Evolutionary conservation across 495 filamentous ascomycete species (phyloP).

Genomic region (Neurospora hispaniola): DNA sequence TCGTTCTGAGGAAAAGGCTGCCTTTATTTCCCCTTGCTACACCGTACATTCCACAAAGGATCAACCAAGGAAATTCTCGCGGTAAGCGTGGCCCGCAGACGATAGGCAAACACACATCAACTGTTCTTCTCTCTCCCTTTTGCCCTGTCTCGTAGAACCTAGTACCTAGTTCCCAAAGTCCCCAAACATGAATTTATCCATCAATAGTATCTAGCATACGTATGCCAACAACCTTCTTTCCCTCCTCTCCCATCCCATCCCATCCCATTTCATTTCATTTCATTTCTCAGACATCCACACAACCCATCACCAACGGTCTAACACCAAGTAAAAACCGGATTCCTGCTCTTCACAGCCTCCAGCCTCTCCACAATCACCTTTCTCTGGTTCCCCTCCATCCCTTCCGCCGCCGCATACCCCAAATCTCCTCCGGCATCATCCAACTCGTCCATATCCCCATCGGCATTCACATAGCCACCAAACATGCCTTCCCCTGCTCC

Average conservation of each 20-base stretch:
- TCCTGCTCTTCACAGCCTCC: conserved; percentile 88
- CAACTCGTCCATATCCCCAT: conserved; percentile 45
- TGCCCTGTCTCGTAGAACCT: not conserved
- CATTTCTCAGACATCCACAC: not conserved
- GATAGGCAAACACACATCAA: not conserved
- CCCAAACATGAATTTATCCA: not conserved
- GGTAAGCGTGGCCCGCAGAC: not conserved
- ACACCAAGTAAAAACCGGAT: conserved; percentile 98
- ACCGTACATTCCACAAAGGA: not conserved
- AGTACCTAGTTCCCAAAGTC: not conserved
- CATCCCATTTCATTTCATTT: not conserved
- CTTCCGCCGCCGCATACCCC: conserved; percentile 85
- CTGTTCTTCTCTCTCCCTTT: not conserved
- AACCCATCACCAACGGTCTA: conserved; percentile 21
- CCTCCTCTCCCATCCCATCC: not conserved
- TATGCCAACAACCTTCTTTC: not conserved
- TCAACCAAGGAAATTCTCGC: not conserved
- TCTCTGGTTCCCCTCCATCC: conserved; percentile 78
- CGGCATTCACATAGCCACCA: conserved; percentile 29
- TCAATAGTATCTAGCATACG: not conserved
- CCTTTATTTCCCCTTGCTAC: not conserved
- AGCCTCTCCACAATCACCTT: conserved; percentile 95
- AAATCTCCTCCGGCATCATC: conserved; percentile 84
- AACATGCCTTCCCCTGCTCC: not conserved
- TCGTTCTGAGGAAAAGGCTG: not conserved